Percentiles rank a stretch among this genome's conserved stretches.
Evolutionary conservation across 2,329 filamentous ascomycete genomes (phyloP).

Genomic region (Fusarium piperis): DNA sequence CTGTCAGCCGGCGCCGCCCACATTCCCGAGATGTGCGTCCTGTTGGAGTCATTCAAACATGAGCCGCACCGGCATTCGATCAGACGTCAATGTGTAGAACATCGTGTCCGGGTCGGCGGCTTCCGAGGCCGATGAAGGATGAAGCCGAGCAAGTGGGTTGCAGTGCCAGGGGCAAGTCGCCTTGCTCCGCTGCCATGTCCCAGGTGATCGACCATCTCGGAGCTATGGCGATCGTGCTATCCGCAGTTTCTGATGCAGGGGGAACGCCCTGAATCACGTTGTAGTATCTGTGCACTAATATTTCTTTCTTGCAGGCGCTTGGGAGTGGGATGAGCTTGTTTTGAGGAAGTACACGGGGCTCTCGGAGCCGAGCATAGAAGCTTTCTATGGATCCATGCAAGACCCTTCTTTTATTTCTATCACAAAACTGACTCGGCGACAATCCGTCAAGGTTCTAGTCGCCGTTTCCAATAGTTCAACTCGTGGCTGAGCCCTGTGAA

Average conservation of each 20-base stretch:
- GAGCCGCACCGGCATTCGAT: neutral
- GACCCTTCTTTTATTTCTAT: neutral
- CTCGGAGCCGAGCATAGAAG: neutral
- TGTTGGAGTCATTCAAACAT: neutral
- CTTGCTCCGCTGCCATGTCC: conserved; percentile 2
- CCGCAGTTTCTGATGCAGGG: conserved; percentile 25
- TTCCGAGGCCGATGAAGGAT: conserved; percentile 15
- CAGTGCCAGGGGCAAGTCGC: conserved; percentile 27
- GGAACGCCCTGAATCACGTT: conserved; percentile 23
- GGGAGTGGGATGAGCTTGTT: conserved; percentile 3
- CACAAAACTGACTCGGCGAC: conserved; percentile 5
- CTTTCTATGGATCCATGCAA: neutral
- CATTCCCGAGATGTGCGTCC: neutral
- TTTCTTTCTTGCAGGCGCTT: conserved; percentile 17
- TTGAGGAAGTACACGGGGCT: neutral
- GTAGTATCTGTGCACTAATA: conserved; percentile 5
- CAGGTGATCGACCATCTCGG: conserved; percentile 11
- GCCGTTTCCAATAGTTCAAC: neutral
- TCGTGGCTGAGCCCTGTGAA: conserved; percentile 12
- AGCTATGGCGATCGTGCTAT: conserved; percentile 14
- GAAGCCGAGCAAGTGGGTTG: conserved; percentile 12
- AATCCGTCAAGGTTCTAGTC: conserved; percentile 2
- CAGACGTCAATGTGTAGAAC: neutral
- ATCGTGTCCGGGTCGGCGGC: conserved; percentile 23
- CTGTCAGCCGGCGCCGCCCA: neutral